These are phyloP conservation scores for Urostyla sp. DNA, from an alignment of 73 alveolate genomes.

Conservation along the genomic window DNA sequence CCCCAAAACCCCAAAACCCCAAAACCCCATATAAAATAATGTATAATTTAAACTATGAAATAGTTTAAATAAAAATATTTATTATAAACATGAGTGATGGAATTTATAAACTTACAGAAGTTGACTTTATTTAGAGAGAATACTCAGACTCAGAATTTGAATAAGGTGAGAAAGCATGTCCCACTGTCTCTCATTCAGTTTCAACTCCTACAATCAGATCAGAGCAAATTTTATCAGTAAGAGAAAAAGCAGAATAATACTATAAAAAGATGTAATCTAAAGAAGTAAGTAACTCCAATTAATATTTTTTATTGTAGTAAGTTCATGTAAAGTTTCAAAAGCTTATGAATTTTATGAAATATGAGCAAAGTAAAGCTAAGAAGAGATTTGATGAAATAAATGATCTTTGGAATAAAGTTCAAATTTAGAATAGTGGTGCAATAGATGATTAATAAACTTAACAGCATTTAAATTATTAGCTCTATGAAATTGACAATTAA, in stretches of 20 bases:
- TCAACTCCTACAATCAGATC: slow-evolving; percentile 34
- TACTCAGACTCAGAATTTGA: slow-evolving; percentile 4
- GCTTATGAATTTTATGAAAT: slow-evolving; percentile 18
- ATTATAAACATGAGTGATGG: slow-evolving; percentile 25
- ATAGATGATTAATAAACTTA: slow-evolving; percentile 10
- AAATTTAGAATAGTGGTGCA: slow-evolving; percentile 20
- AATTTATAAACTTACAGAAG: slow-evolving; percentile 29
- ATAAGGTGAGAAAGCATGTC: slow-evolving; percentile 8
- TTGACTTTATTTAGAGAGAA: slow-evolving; percentile 28
- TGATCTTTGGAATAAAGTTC: slow-evolving; percentile 9
- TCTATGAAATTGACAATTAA: slow-evolving; percentile 11
- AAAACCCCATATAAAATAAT: neutral
- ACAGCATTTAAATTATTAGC: neutral
- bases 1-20: slow-evolving; percentile 17
- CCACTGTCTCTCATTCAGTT: slow-evolving; percentile 26
- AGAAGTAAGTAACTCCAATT: neutral
- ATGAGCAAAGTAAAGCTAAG: slow-evolving; percentile 9
- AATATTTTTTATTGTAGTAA: neutral
- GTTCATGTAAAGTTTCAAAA: slow-evolving; percentile 14
- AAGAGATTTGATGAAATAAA: slow-evolving; percentile 20
- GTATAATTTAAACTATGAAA: neutral
- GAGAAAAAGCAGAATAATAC: slow-evolving; percentile 41
- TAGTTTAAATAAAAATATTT: neutral
- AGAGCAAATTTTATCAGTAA: slow-evolving; percentile 33
- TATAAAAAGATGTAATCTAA: slow-evolving; percentile 14